A percentile compares a stretch with the other conserved stretches of the same genome.
Conservation (phyloP, 2,329 filamentous ascomycete species). For the Xylariaceae sp. region DNA sequence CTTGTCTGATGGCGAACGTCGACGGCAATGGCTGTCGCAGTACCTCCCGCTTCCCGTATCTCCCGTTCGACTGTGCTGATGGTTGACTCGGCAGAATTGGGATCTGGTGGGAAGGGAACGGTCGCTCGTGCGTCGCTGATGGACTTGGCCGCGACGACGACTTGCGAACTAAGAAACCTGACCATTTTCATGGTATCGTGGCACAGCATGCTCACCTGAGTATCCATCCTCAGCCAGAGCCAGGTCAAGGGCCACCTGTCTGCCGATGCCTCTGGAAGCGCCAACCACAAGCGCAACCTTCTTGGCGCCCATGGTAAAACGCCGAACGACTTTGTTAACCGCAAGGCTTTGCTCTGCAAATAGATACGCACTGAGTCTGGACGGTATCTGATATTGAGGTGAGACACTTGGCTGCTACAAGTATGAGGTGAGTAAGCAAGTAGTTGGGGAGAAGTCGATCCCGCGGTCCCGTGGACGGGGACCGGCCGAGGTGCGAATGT, state of each 20-base stretch:
- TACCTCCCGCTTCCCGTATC: slow-evolving; percentile 56
- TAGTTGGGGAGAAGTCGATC: too few species aligned
- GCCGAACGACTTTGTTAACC: too few species aligned
- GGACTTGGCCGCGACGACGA: slow-evolving; percentile 71
- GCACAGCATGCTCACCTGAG: slow-evolving; percentile 54
- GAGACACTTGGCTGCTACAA: too few species aligned
- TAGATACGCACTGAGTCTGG: too few species aligned
- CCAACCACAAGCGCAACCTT: slow-evolving; percentile 66
- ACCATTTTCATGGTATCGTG: too few species aligned
- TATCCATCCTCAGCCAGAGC: slow-evolving; percentile 67
- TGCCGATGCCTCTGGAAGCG: slow-evolving; percentile 71
- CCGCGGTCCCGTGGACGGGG: too few species aligned
- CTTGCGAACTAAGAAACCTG: slow-evolving; percentile 37
- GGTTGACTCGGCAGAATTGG: slow-evolving; percentile 67
- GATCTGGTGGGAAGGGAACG: slow-evolving; percentile 62
- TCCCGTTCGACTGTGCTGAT: slow-evolving; percentile 75
- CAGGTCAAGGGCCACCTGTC: slow-evolving; percentile 72
- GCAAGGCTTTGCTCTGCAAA: too few species aligned
- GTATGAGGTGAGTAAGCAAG: too few species aligned
- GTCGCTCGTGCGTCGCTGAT: slow-evolving; percentile 53
- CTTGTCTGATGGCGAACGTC: slow-evolving; percentile 61
- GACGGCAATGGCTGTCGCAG: slow-evolving; percentile 58
- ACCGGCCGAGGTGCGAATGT: too few species aligned
- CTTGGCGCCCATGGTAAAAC: slow-evolving; percentile 16
- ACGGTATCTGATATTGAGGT: too few species aligned